Evolutionary conservation across 139 green algal species (phyloP).

Genomic region (Zygnema cylindricum): DNA sequence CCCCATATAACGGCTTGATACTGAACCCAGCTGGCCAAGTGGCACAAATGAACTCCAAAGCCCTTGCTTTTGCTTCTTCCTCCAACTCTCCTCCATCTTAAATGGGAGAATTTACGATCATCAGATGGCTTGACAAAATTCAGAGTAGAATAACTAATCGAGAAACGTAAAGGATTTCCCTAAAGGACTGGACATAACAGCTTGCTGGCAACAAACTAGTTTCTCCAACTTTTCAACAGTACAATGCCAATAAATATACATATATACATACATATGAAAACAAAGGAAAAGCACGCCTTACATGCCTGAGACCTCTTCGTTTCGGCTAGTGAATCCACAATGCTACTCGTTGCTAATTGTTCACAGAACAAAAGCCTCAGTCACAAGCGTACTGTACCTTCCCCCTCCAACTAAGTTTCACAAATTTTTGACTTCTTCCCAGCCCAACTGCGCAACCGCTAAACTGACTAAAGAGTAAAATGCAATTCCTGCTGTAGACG

Average conservation of each 20-base stretch:
- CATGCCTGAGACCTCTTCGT: not conserved
- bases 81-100: not conserved
- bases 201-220: not conserved
- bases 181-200: not conserved
- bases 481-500: not conserved
- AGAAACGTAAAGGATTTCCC: not conserved
- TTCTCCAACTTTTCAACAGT: not conserved
- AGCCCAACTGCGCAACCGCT: not conserved
- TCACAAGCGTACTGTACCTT: not conserved
- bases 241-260: not conserved
- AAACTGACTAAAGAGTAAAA: not conserved
- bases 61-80: constrained; percentile 2
- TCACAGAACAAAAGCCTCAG: not conserved
- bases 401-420: not conserved
- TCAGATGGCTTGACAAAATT: not conserved
- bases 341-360: not conserved
- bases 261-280: constrained; percentile 1
- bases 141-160: not conserved
- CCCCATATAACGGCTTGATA: too few species aligned
- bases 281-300: not conserved
- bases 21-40: too few species aligned
- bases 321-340: not conserved
- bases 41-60: too few species aligned
- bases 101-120: not conserved
- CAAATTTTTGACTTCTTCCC: not conserved